A percentile compares a stretch with the other conserved stretches of the same genome.
Evolutionary conservation across 352 stramenopile genomes (phyloP).

Genomic region (Blastocystis sp.): DNA sequence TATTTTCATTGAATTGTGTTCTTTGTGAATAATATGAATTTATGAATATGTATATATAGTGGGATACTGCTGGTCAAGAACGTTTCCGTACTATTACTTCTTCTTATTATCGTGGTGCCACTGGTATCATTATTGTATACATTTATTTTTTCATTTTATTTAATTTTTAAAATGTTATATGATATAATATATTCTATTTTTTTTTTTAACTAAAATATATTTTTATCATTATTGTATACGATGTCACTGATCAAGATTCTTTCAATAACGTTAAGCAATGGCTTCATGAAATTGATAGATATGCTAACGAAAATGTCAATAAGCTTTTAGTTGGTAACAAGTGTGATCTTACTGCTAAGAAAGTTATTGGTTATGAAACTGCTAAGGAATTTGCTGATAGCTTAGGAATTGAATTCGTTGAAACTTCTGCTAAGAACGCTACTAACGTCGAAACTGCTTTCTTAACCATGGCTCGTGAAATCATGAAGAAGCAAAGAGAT

Average conservation of each 20-base stretch:
- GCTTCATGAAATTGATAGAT: slow-evolving; percentile 91
- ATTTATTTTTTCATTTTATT: not conserved
- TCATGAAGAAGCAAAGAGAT: slow-evolving; percentile 57
- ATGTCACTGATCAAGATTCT: slow-evolving; percentile 89
- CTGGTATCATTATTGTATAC: slow-evolving; percentile 83
- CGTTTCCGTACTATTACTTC: slow-evolving; percentile 97
- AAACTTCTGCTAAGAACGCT: slow-evolving; percentile 92
- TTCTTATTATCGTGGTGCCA: slow-evolving; percentile 89
- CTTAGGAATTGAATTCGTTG: slow-evolving; percentile 88
- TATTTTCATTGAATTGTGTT: too few relatives aligned
- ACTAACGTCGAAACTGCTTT: slow-evolving; percentile 97
- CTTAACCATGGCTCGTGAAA: slow-evolving; percentile 89
- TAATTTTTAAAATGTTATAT: not conserved
- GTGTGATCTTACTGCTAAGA: slow-evolving; percentile 83
- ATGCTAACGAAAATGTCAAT: slow-evolving; percentile 88
- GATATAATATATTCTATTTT: too few relatives aligned
- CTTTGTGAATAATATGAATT: not conserved
- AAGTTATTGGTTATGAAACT: slow-evolving; percentile 77
- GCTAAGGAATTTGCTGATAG: slow-evolving; percentile 85
- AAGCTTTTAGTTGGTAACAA: slow-evolving; percentile 99
- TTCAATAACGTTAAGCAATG: slow-evolving; percentile 98
- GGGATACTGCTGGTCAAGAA: slow-evolving; percentile 97
- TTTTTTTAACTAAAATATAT: too few relatives aligned
- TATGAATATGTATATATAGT: slow-evolving; percentile 49
- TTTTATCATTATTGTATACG: slow-evolving; percentile 65